These are phyloP conservation scores for Helianthus annuus DNA, from an alignment of 129 eudicot species.

Conservation along the genomic window HanXRQr2.0-SUNRISE NC_035433.2:56020305-56020804, in stretches of 20 bases:
- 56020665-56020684: neutral
- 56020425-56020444: conserved; percentile 24
- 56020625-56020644: neutral
- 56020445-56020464: neutral
- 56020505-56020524: conserved; percentile 21
- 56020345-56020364: conserved; percentile 17
- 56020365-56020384: neutral
- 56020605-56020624: conserved; percentile 18
- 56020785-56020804: neutral
- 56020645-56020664: neutral
- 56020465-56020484: neutral
- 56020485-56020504: conserved; percentile 21
- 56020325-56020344: conserved; percentile 44
- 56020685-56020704: neutral
- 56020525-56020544: conserved; percentile 32
- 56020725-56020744: neutral
- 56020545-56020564: conserved; percentile 45
- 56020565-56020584: conserved; percentile 26
- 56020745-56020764: neutral
- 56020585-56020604: conserved; percentile 3
- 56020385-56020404: conserved; percentile 23
- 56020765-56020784: neutral
- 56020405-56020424: conserved; percentile 2
- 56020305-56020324: conserved; percentile 30
- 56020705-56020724: neutral